Evolutionary conservation across 768 basidiomycete genomes (phyloP).

Genomic region (Cyclocybe aegerita): DNA sequence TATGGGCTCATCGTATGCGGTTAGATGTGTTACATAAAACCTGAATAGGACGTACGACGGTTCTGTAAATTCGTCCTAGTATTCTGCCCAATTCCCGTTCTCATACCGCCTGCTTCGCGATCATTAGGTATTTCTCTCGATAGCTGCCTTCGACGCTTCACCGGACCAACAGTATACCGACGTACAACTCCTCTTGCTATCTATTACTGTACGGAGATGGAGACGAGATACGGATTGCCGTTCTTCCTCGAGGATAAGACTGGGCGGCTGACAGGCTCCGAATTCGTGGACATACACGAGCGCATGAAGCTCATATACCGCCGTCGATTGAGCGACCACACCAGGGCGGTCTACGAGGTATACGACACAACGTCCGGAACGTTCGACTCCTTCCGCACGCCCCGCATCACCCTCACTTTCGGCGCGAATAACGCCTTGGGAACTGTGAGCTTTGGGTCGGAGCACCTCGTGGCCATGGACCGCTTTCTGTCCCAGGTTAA

Average conservation of each 20-base stretch:
- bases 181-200: no score
- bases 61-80: no score
- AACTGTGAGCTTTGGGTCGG: slow-evolving; percentile 43
- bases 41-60: no score
- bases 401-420: slow-evolving; percentile 51
- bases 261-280: slow-evolving; percentile 50
- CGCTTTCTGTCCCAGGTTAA: slow-evolving; percentile 50
- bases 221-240: slow-evolving; percentile 46
- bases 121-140: no score
- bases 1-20: no score
- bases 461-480: slow-evolving; percentile 42
- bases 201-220: neutral
- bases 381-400: slow-evolving; percentile 23
- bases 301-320: slow-evolving; percentile 52
- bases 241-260: slow-evolving; percentile 66
- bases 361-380: slow-evolving; percentile 38
- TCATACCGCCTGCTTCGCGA: no score
- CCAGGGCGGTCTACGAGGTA: slow-evolving; percentile 45
- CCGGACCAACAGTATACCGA: no score
- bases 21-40: no score
- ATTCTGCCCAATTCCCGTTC: no score
- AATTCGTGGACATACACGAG: slow-evolving; percentile 64
- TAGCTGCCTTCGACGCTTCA: no score
- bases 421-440: slow-evolving; percentile 50
- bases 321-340: slow-evolving; percentile 45